Evolutionary conservation across 2,329 filamentous ascomycete species (phyloP), one percentile per base, ranked within the genome.

Genomic region (Paecilomyces formosus): DNA sequence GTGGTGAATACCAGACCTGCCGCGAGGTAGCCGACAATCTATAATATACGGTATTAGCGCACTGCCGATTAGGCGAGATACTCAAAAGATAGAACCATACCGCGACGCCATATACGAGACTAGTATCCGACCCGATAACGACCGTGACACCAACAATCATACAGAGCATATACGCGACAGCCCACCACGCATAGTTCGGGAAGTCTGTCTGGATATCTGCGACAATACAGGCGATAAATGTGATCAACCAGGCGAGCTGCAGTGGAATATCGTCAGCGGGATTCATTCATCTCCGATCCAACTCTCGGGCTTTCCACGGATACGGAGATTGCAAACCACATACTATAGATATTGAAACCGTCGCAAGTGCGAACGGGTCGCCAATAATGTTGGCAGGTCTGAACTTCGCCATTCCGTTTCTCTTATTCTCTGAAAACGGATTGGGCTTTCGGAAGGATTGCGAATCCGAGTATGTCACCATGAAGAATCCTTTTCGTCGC

Each of bases 291-390:
- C 13, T 31, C 13, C 4, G 13, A 53, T 18, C n/a, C 30, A 31
- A 31, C 30, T 31, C 30, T 12, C 30, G 30, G 11, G 30, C 11
- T 31, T 6, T 31, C 8, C 6, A 3, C 30, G 30, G 11, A 9
- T 31, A 31, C 30, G 11, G 30, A 31, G 30, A 52, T 18, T 55
- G 50, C 31, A 30, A 56, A 54, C 50, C 31, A 84, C 91, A 75
- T 85, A 97, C 93, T 71, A 90, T 82, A 63, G 89, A 85, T 74
- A 97, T 97, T 59, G 93, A 97, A 63, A 96, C 85, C 35, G 94
- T 97, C 57, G 92, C 92, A 61, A 99, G 84, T 60, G 93, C 92
- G 76, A 99, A 97, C 5, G 94, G 94, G 77, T 99, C 93, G 68
- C 94, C 94, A 61, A 97, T 82, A 68, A 99, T 92, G 77, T 97